A percentile compares a stretch with the other conserved stretches of the same genome.
phyloP scores from a whole-genome alignment of 2,329 filamentous ascomycete genomes.

The Aspergillus fischeri region DNA sequence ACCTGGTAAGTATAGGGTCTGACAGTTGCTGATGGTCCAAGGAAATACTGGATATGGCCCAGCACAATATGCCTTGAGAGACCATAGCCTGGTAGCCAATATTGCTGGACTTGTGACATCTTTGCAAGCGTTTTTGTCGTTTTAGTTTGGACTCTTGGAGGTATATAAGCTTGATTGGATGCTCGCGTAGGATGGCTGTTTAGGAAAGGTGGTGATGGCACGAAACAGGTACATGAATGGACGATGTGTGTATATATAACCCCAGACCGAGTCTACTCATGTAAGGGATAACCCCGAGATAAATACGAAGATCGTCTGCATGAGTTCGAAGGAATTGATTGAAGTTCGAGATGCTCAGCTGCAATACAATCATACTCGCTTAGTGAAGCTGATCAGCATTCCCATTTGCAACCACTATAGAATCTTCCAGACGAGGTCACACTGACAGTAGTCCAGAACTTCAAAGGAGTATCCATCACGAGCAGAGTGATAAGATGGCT shows the following conservation, averaged over 20 bases:
- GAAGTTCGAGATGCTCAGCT: constrained; percentile 6
- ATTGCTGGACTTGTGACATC: constrained; percentile 41
- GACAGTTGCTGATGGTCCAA: constrained; percentile 45
- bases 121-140: background rate
- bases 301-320: background rate
- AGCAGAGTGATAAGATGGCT: constrained; percentile 5
- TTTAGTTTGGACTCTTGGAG: background rate
- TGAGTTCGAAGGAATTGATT: constrained; percentile 1
- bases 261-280: background rate
- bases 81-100: constrained; percentile 47
- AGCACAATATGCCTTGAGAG: constrained; percentile 49
- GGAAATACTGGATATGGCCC: constrained; percentile 46
- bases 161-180: background rate
- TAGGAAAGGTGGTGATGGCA: background rate
- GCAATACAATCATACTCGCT: constrained; percentile 4
- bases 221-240: background rate
- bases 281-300: background rate
- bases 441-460: constrained; percentile 6
- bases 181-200: background rate
- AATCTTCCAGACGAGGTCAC: constrained; percentile 5
- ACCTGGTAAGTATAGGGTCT: constrained; percentile 48
- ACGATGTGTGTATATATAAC: background rate
- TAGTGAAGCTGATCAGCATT: constrained; percentile 9
- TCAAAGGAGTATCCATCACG: constrained; percentile 7
- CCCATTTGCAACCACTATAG: constrained; percentile 4